phyloP scores from a whole-genome alignment of 2,329 filamentous ascomycete genomes.

The Botryosphaeria agaves region DNA sequence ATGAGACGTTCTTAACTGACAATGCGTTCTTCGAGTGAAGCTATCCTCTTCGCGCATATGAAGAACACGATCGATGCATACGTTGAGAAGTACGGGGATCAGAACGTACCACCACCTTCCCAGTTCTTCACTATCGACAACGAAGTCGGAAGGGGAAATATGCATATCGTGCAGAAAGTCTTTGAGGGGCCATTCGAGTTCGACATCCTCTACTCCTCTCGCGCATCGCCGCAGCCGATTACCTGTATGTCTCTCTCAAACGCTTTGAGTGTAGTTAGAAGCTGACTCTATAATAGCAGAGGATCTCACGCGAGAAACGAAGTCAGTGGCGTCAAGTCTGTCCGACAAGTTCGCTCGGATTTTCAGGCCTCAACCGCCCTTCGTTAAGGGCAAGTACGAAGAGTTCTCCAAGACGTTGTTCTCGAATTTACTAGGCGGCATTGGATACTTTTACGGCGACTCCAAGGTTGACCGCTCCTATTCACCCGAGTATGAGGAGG shows the following conservation, averaged over 20 bases:
- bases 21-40: constrained; percentile 18
- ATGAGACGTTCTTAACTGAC: constrained; percentile 29
- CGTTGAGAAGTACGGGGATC: constrained; percentile 39
- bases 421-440: constrained; percentile 82
- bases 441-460: constrained; percentile 88
- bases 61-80: constrained; percentile 46
- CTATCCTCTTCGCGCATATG: constrained; percentile 43
- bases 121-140: constrained; percentile 70
- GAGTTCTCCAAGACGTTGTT: constrained; percentile 79
- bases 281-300: constrained; percentile 21
- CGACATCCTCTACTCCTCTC: constrained; percentile 77
- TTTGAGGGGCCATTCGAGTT: constrained; percentile 86
- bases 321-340: constrained; percentile 49
- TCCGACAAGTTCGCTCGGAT: constrained; percentile 55
- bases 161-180: constrained; percentile 79
- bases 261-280: not conserved
- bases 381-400: constrained; percentile 52
- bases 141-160: constrained; percentile 52
- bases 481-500: constrained; percentile 85
- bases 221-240: constrained; percentile 38
- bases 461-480: constrained; percentile 81
- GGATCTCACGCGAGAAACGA: constrained; percentile 53
- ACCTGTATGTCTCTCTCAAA: constrained; percentile 27
- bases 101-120: constrained; percentile 63
- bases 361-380: constrained; percentile 61